A percentile compares a stretch with the other conserved stretches of the same genome.
These are phyloP conservation scores for Penicillium polonicum DNA, from an alignment of 2,329 filamentous ascomycete species.

Conservation along the genomic window DNA sequence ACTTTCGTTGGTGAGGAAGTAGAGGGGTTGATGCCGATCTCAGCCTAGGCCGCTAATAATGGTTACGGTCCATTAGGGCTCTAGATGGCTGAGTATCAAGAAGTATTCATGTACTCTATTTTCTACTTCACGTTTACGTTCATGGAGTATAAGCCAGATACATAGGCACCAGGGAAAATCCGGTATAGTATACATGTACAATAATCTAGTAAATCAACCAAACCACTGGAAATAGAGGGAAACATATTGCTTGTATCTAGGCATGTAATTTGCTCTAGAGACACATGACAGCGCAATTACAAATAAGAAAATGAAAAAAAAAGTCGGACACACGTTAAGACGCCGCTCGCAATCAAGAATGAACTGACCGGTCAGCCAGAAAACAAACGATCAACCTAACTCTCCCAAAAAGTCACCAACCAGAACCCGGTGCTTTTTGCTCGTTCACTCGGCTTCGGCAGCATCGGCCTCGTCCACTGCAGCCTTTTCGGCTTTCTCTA, in stretches of 20 bases:
- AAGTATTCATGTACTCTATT: no score
- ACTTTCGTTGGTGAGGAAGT: no score
- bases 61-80: no score
- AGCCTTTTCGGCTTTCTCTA: conserved; percentile 18
- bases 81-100: no score
- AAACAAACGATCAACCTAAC: conserved; percentile 26
- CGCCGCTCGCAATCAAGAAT: conserved; percentile 28
- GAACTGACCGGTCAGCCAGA: conserved; percentile 20
- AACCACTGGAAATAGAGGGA: conserved; percentile 4
- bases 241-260: conserved; percentile 22
- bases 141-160: neutral
- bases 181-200: conserved; percentile 1
- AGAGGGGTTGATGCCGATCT: no score
- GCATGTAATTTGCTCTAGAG: conserved; percentile 16
- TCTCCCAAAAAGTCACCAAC: conserved; percentile 14
- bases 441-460: conserved; percentile 25
- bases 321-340: conserved; percentile 30
- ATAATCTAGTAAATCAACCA: conserved; percentile 4
- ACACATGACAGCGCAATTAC: conserved; percentile 21
- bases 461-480: conserved; percentile 13
- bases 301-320: conserved; percentile 17
- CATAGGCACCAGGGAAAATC: neutral
- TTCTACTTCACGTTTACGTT: no score
- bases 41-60: no score
- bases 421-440: conserved; percentile 13